Evolutionary conservation across 441 rosid species (phyloP).

Genomic region (Erodium texanum): DNA sequence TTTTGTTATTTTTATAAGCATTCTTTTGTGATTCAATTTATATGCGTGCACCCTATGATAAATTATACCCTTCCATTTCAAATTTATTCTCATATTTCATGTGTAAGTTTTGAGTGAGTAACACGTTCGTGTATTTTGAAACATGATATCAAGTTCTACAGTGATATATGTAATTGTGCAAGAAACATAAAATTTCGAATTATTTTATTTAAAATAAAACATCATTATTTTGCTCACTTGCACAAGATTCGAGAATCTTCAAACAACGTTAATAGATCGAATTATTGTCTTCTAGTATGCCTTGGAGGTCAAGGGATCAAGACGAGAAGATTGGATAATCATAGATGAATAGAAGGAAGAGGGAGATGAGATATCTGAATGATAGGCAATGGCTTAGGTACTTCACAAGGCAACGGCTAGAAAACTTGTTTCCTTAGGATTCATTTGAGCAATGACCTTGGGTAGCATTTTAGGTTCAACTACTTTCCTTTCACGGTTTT

Average conservation of each 20-base stretch:
- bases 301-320: neutral
- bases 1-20: constrained; percentile 17
- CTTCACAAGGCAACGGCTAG: constrained; percentile 1
- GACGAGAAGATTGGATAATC: neutral
- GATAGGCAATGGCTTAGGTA: neutral
- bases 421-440: neutral
- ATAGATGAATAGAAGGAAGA: neutral
- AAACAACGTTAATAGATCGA: too few relatives aligned
- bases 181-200: too few relatives aligned
- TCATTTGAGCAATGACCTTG: neutral
- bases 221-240: too few relatives aligned
- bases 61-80: neutral
- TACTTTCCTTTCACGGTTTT: neutral
- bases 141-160: too few relatives aligned
- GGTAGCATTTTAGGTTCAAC: neutral
- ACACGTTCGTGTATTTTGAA: too few relatives aligned
- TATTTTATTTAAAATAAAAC: too few relatives aligned
- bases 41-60: constrained; percentile 16
- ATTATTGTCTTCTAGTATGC: neutral
- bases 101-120: too few relatives aligned
- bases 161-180: too few relatives aligned
- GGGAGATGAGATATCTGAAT: neutral
- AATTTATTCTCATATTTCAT: too few relatives aligned
- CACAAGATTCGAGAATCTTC: too few relatives aligned
- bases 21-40: neutral